A percentile compares a stretch with the other conserved stretches of the same genome.
These are phyloP conservation scores for Colletotrichum brevisporum DNA, from an alignment of 2,329 filamentous ascomycete species.

Conservation along the genomic window DNA sequence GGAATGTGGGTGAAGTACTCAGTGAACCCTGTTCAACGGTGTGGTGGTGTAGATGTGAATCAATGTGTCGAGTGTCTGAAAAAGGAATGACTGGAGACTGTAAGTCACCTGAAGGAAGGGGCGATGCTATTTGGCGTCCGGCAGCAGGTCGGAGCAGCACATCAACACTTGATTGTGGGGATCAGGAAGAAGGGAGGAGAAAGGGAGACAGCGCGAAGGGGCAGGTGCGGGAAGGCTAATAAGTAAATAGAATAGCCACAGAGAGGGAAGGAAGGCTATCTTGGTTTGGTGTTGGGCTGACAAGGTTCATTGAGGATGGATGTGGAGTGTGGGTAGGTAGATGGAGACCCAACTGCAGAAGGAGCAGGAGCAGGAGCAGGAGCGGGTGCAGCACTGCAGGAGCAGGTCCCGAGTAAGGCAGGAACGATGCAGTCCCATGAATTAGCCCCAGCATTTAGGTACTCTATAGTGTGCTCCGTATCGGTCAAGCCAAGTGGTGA, in stretches of 20 bases:
- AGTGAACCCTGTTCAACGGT: constrained; percentile 35
- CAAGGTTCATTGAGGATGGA: constrained; percentile 17
- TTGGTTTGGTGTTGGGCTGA: constrained; percentile 10
- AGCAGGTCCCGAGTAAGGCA: constrained; percentile 3
- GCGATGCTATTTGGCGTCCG: constrained; percentile 34
- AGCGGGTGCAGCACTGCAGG: not conserved
- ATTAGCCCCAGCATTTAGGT: constrained; percentile 1
- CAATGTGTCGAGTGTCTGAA: constrained; percentile 21
- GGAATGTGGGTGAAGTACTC: constrained; percentile 17
- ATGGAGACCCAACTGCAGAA: too few relatives aligned
- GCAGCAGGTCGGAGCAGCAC: constrained; percentile 17
- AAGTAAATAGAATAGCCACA: constrained; percentile 21
- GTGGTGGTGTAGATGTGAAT: constrained; percentile 32
- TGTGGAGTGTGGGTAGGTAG: too few relatives aligned
- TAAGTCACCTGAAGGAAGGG: constrained; percentile 38
- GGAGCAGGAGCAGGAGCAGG: not conserved
- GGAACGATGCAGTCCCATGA: constrained; percentile 6
- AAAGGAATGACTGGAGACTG: constrained; percentile 41
- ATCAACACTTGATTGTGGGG: constrained; percentile 28
- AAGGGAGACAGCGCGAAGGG: not conserved
- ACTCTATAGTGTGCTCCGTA: too few relatives aligned
- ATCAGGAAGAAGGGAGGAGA: not conserved
- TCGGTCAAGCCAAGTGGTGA: not conserved
- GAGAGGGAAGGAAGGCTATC: constrained; percentile 18
- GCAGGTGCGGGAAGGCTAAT: constrained; percentile 23